These are phyloP conservation scores for Sanghuangporus baumii DNA, from an alignment of 1,284 basidiomycete genomes.

Conservation along the genomic window DNA sequence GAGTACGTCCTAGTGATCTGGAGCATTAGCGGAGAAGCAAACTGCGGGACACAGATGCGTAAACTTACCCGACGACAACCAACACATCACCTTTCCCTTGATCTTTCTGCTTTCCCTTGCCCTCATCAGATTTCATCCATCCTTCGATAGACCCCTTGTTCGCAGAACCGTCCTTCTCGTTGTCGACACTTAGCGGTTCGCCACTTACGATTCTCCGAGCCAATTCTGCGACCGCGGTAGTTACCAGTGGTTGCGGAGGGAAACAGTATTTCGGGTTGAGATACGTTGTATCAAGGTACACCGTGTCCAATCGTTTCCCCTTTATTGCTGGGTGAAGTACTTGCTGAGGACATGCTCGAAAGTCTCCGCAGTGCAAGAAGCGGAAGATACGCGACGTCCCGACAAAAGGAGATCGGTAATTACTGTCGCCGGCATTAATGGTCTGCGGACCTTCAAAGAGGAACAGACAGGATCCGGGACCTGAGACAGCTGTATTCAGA, in stretches of 20 bases:
- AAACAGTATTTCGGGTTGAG: constrained; percentile 94
- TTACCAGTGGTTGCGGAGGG: constrained; percentile 89
- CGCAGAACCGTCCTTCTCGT: constrained; percentile 32
- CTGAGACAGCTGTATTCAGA: constrained; percentile 26
- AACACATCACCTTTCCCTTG: constrained; percentile 38
- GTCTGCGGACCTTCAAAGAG: constrained; percentile 92
- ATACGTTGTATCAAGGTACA: constrained; percentile 97
- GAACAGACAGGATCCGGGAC: constrained; percentile 91
- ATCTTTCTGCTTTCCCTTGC: constrained; percentile 29
- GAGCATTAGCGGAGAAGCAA: constrained; percentile 6
- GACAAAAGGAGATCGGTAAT: constrained; percentile 63
- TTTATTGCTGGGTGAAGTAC: constrained; percentile 76
- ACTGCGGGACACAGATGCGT: neutral
- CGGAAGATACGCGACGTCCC: constrained; percentile 71
- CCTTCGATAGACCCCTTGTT: constrained; percentile 19
- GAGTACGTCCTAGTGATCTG: constrained; percentile 72
- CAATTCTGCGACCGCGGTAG: constrained; percentile 86
- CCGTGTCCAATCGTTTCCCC: constrained; percentile 75
- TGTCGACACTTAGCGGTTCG: constrained; percentile 24
- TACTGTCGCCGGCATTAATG: constrained; percentile 77
- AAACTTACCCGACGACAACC: constrained; percentile 80
- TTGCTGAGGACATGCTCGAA: constrained; percentile 82
- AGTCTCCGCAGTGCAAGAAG: constrained; percentile 96
- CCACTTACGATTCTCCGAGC: constrained; percentile 55
- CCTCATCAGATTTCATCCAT: constrained; percentile 22